Base-by-base conservation (phyloP, 1,284 basidiomycete genomes). In the Leccinum ponderosum region DNA sequence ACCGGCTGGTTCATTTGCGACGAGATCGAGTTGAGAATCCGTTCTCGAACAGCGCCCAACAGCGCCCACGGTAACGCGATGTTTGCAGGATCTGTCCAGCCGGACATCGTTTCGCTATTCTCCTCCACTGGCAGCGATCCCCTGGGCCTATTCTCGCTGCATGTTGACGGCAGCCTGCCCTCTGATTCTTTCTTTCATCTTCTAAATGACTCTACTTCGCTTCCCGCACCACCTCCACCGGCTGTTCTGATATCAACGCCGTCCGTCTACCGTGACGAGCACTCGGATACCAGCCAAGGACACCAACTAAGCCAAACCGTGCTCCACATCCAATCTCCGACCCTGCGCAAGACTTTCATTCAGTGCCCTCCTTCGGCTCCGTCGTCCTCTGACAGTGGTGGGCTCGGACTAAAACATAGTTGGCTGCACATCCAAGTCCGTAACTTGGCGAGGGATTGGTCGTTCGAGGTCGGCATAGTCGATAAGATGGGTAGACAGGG, bases 251-350 rank as follows among this genome's bases (percentile, higher is more conserved):
- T 89, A 54, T 63, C 69, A 12, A 72, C 78, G 12, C 76, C 79
- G 11, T 68, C 71, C 20, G 47, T 75, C 53, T 64, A 66, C 54
- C 65, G 67, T n/a, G 66, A 68, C 53, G 64, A 72, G 22, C 58
- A 59, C 31, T 66, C 69, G 63, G 72, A 66, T 22, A 56, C 54
- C 17, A 68, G 71, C 59, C 66, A 64, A 56, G 81, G 82, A 27
- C 78, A 83, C 67, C 59, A 77, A 62, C 71, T 87, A n/a, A 70
- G 81, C 69, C 88, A 91, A 68, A 85, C 84, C 0, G 91, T 94
- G 0, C 78, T 95, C n/a, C 93, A 95, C 66, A 83, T 95, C 51
- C 93, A 94, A 69, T 92, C 90, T 3, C 91, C 91, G 7, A 85
- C 85, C 1, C 71, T 92, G 33, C 80, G 77, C 35, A 84, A 79